These are phyloP conservation scores for Volutella citrinella DNA, from an alignment of 2,329 filamentous ascomycete species.

Conservation along the genomic window DNA sequence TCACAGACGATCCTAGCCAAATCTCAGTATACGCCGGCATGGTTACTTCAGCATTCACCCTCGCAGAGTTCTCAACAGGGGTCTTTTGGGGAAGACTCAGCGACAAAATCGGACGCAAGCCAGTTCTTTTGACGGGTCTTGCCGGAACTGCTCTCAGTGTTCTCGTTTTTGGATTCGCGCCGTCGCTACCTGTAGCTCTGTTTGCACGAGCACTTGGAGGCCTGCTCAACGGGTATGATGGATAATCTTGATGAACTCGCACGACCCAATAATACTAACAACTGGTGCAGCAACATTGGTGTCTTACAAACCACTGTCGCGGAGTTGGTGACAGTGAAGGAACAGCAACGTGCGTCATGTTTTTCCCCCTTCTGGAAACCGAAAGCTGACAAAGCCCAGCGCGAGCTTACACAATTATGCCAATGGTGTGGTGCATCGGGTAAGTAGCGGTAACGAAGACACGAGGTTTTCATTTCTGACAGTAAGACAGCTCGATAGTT, in stretches of 20 bases:
- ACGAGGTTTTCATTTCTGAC: conserved; percentile 19
- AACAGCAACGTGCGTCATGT: conserved; percentile 73
- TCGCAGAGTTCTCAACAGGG: conserved; percentile 91
- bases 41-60: conserved; percentile 93
- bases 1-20: conserved; percentile 72
- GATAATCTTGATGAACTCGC: conserved; percentile 6
- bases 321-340: conserved; percentile 87
- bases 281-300: conserved; percentile 73
- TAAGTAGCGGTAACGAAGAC: conserved; percentile 37
- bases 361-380: background rate
- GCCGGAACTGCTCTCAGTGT: conserved; percentile 91
- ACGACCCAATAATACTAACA: no score
- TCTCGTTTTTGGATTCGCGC: conserved; percentile 86
- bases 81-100: conserved; percentile 92
- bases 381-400: conserved; percentile 47
- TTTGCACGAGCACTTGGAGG: conserved; percentile 87
- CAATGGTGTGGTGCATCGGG: conserved; percentile 95
- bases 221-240: conserved; percentile 78
- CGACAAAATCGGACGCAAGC: conserved; percentile 88
- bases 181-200: conserved; percentile 76
- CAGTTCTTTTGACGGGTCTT: conserved; percentile 84
- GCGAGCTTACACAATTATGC: conserved; percentile 95
- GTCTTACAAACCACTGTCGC: conserved; percentile 94
- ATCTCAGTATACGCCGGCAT: conserved; percentile 93
- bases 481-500: conserved; percentile 69